These are phyloP conservation scores for Cyclaneusma minus DNA, from an alignment of 2,329 filamentous ascomycete species.

Conservation along the genomic window DNA sequence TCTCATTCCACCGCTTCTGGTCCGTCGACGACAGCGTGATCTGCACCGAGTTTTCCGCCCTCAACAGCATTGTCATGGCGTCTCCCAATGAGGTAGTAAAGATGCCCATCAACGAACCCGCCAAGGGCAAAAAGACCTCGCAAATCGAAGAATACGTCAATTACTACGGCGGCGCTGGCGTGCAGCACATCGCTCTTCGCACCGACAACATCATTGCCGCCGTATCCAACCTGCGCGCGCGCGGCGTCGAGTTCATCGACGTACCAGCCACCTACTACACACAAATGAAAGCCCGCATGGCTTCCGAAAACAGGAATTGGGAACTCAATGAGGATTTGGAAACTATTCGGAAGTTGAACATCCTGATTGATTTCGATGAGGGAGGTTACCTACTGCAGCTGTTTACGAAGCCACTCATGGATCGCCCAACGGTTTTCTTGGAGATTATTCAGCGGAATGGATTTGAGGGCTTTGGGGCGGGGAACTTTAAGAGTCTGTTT, in stretches of 20 bases:
- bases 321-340: conserved; percentile 67
- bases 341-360: conserved; percentile 60
- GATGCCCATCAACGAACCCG: conserved; percentile 98
- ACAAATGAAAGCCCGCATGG: conserved; percentile 58
- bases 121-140: conserved; percentile 72
- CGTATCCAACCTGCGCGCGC: conserved; percentile 65
- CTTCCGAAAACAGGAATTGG: conserved; percentile 43
- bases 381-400: conserved; percentile 66
- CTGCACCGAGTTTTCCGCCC: conserved; percentile 79
- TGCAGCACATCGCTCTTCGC: conserved; percentile 84
- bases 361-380: conserved; percentile 92
- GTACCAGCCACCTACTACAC: conserved; percentile 81
- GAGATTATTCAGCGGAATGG: conserved; percentile 91
- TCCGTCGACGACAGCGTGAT: conserved; percentile 88
- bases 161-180: conserved; percentile 79
- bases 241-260: conserved; percentile 84
- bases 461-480: conserved; percentile 84
- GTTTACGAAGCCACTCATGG: conserved; percentile 80
- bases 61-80: conserved; percentile 83
- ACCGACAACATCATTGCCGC: conserved; percentile 65
- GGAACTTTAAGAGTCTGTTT: conserved; percentile 90
- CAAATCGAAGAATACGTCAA: conserved; percentile 91
- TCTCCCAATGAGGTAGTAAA: conserved; percentile 76
- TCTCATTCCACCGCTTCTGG: conserved; percentile 96
- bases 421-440: conserved; percentile 87